A percentile compares a stretch with the other conserved stretches of the same genome.
Evolutionary conservation across 192 early-diverging fungal species (phyloP).

Genomic region (Podila clonocystis): DNA sequence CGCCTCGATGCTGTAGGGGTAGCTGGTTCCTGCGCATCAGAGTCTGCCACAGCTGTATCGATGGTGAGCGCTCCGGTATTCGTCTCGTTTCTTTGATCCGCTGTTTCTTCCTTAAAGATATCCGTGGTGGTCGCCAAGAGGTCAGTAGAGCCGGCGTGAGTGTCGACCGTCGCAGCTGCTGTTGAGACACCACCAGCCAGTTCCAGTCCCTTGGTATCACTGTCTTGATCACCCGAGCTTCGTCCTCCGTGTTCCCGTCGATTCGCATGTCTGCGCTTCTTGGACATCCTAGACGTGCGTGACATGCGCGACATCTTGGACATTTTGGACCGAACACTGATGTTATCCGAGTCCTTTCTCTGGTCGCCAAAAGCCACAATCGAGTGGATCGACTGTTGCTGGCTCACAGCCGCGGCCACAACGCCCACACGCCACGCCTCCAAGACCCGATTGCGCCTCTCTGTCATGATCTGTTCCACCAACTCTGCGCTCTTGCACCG

Average conservation of each 20-base stretch:
- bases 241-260: neutral
- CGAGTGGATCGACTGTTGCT: slow-evolving; percentile 46
- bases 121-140: neutral
- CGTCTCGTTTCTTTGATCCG: neutral
- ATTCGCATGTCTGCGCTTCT: neutral
- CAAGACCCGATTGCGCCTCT: slow-evolving; percentile 51
- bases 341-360: slow-evolving; percentile 27
- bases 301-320: slow-evolving; percentile 18
- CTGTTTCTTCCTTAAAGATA: neutral
- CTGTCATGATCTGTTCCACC: slow-evolving; percentile 35
- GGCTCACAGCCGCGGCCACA: slow-evolving; percentile 40
- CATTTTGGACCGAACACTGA: slow-evolving; percentile 34
- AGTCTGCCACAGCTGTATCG: neutral
- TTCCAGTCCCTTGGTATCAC: slow-evolving; percentile 7
- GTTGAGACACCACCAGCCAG: slow-evolving; percentile 4
- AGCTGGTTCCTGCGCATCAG: neutral
- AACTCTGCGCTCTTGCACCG: slow-evolving; percentile 41
- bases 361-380: slow-evolving; percentile 21
- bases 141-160: neutral
- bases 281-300: neutral
- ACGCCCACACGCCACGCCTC: slow-evolving; percentile 55
- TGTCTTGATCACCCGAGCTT: neutral
- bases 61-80: neutral
- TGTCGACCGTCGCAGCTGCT: neutral
- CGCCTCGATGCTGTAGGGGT: neutral